Evolutionary conservation across 345 rosid genomes (phyloP).

Genomic region (Eucalyptus sp.): DNA sequence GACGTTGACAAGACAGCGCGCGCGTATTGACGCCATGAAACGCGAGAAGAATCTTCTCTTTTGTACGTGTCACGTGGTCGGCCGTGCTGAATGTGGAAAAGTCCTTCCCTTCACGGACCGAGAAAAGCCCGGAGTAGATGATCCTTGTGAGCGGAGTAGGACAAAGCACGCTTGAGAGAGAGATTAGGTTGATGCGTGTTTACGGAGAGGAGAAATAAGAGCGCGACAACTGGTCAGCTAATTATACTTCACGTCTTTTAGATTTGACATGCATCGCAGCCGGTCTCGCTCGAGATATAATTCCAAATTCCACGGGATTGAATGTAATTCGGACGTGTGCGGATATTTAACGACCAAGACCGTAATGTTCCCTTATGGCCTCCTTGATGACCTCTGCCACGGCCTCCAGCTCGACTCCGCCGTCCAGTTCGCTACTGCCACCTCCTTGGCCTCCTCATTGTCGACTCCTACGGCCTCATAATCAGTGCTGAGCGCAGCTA

Average conservation of each 20-base stretch:
- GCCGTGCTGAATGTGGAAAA: neutral
- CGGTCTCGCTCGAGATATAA: neutral
- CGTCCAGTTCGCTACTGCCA: slow-evolving; percentile 70
- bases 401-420: slow-evolving; percentile 37
- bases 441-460: slow-evolving; percentile 53
- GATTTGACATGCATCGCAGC: neutral
- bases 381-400: slow-evolving; percentile 78
- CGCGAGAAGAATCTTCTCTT: neutral
- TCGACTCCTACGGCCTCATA: slow-evolving; percentile 56
- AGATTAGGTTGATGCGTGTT: neutral
- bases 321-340: neutral
- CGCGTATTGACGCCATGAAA: neutral
- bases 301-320: neutral
- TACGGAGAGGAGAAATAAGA: neutral
- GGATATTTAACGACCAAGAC: neutral
- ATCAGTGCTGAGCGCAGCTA: slow-evolving; percentile 70
- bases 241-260: neutral
- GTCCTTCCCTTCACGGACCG: neutral
- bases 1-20: neutral
- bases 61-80: neutral
- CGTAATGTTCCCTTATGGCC: slow-evolving; percentile 65
- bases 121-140: neutral
- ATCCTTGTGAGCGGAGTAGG: neutral
- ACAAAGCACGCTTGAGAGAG: neutral
- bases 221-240: neutral